Evolutionary conservation across 805 yeast species (phyloP), one percentile per base, ranked within the genome.

Genomic region (Maudiozyma barnettii): DNA sequence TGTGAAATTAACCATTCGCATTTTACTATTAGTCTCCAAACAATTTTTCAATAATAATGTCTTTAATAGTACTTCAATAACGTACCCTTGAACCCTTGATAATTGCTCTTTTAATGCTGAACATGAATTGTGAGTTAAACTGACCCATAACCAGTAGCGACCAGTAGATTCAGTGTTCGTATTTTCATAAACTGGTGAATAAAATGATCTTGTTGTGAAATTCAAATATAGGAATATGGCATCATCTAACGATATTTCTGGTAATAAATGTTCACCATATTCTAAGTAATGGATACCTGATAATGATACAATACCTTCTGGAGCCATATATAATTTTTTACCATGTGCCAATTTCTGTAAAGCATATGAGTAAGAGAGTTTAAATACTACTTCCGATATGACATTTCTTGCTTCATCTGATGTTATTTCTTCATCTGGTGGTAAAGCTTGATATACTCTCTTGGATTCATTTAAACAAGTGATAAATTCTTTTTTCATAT

Each of bases 1-100:
- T 0, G 90, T 81, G 55, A 79, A 76, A 10, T 74, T 68, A 29
- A 78, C 68, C 53, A 63, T 58, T 54, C 76, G 61, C 43, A 61
- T 58, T 36, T 70, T 63, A 33, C 73, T 68, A 47, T 68, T 63
- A 1, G 65, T 55, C 2, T 67, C 57, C 4, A 60, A 55, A 5
- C 74, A 68, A 5, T 70, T 60, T 31, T 65, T 59, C 29, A 65
- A 57, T 26, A 76, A 60, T 31, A 76, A 53, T 35, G 68, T 57
- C 55, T 74, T 76, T 16, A 78, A 59, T 49, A 68, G 75, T 8
- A 67, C 54, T 30, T 53, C 58, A 26, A 72, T 53, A 18, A 69
- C 59, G 39, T 60, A 57, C 23, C 62, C 57, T 26, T 75, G 68
- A 13, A 70, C 40, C 13, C 47, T 45, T 18, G 44, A 22, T 20